Conservation (phyloP, 495 filamentous ascomycete species). For the Penicillium atrosanguineum region DNA sequence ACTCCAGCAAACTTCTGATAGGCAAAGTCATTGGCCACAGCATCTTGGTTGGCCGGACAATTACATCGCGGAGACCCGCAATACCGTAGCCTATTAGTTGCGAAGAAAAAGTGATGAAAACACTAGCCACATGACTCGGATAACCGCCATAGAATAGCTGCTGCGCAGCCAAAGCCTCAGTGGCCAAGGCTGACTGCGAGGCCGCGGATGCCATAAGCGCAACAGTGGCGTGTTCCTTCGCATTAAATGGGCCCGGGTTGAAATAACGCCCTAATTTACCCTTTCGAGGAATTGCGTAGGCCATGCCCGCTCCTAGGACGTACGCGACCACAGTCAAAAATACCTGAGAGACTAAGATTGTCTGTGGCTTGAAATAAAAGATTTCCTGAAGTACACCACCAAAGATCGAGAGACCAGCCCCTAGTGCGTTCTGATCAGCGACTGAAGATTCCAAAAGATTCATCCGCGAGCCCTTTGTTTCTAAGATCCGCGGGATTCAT, state of each 20-base stretch:
- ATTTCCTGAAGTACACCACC: constrained; percentile 32
- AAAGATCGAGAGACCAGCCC: constrained; percentile 32
- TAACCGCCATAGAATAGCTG: constrained; percentile 43
- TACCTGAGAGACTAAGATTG: constrained; percentile 37
- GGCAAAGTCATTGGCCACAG: constrained; percentile 18
- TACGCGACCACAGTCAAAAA: constrained; percentile 43
- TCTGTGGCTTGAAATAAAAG: constrained; percentile 49
- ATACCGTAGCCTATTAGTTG: constrained; percentile 46
- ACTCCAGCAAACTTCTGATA: constrained; percentile 10
- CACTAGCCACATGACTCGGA: constrained; percentile 28
- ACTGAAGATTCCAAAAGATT: too few species aligned
- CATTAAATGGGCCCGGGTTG: constrained; percentile 39
- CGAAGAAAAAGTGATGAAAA: constrained; percentile 42
- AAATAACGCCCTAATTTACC: constrained; percentile 30
- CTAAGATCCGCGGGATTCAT: too few species aligned
- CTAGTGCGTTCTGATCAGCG: too few species aligned
- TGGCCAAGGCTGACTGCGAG: constrained; percentile 29
- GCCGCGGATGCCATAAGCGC: constrained; percentile 43
- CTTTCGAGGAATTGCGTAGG: constrained; percentile 33
- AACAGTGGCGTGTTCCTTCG: constrained; percentile 46
- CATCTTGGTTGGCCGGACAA: constrained; percentile 21
- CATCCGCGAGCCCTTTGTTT: too few species aligned
- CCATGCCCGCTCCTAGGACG: constrained; percentile 32
- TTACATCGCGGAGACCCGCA: constrained; percentile 16
- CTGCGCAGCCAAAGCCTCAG: constrained; percentile 40